phyloP scores from a whole-genome alignment of 768 basidiomycete genomes.

The Termitomyces heimii region DNA sequence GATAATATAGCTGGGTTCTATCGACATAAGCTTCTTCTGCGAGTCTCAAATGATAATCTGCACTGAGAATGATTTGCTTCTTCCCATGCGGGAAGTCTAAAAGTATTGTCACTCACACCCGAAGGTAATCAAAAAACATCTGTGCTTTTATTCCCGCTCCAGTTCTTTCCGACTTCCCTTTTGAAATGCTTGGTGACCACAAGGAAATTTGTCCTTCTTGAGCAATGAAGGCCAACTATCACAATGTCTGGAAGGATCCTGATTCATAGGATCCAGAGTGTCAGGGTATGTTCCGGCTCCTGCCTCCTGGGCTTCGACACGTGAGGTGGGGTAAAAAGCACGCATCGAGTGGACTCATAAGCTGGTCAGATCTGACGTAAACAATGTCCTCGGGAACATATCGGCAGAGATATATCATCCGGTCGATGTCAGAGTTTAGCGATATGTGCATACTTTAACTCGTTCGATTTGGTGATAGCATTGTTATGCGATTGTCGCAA shows the following conservation, averaged over 20 bases:
- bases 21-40: background rate
- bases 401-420: conserved; percentile 7
- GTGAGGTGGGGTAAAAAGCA: background rate
- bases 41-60: background rate
- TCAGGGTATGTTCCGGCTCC: background rate
- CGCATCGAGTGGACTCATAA: background rate
- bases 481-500: background rate
- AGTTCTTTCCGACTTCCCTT: background rate
- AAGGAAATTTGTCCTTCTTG: background rate
- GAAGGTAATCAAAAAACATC: background rate
- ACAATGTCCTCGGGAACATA: conserved; percentile 10
- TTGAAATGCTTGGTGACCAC: background rate
- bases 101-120: background rate
- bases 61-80: background rate
- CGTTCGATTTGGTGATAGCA: conserved; percentile 7
- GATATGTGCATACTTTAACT: background rate
- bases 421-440: conserved; percentile 1
- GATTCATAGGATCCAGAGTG: background rate
- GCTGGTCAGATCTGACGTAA: background rate
- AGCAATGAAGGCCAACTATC: background rate
- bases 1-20: no score
- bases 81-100: background rate
- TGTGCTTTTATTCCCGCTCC: background rate
- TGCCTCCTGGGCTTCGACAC: background rate
- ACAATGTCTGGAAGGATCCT: background rate